A percentile compares a stretch with the other conserved stretches of the same genome.
Conservation (phyloP, 768 basidiomycete genomes). For the Pleurotus salmoneostramineus region DNA sequence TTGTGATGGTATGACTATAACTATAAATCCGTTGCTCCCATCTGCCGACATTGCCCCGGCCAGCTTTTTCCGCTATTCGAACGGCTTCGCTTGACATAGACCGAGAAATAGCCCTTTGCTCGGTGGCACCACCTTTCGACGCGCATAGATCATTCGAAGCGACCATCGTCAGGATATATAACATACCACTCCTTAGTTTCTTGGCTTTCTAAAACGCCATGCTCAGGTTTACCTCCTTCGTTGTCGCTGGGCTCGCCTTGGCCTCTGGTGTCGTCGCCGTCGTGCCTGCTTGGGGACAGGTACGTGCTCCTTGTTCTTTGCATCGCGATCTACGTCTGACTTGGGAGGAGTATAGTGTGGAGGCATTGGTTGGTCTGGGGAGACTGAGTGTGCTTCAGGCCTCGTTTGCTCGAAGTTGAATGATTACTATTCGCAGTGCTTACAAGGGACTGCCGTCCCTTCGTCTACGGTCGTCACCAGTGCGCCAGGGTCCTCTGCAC, state of each 20-base stretch:
- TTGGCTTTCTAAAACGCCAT: neutral
- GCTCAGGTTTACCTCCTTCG: neutral
- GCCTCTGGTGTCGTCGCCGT: conserved; percentile 1
- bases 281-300: conserved; percentile 4
- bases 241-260: neutral
- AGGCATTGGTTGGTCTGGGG: conserved; percentile 46
- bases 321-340: neutral
- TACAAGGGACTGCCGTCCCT: conserved; percentile 20
- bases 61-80: neutral
- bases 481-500: conserved; percentile 8
- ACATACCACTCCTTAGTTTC: neutral
- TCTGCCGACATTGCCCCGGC: conserved; percentile 2
- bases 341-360: conserved; percentile 36
- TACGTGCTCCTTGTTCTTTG: neutral
- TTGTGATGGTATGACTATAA: neutral
- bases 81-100: neutral
- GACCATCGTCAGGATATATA: neutral
- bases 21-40: neutral
- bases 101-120: conserved; percentile 9
- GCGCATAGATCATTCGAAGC: neutral
- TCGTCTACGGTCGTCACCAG: conserved; percentile 11
- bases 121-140: neutral
- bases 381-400: conserved; percentile 44
- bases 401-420: conserved; percentile 42
- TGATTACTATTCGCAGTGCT: conserved; percentile 41